phyloP scores from a whole-genome alignment of 108 stramenopile genomes.

The Nitzschia inconspicua region DNA sequence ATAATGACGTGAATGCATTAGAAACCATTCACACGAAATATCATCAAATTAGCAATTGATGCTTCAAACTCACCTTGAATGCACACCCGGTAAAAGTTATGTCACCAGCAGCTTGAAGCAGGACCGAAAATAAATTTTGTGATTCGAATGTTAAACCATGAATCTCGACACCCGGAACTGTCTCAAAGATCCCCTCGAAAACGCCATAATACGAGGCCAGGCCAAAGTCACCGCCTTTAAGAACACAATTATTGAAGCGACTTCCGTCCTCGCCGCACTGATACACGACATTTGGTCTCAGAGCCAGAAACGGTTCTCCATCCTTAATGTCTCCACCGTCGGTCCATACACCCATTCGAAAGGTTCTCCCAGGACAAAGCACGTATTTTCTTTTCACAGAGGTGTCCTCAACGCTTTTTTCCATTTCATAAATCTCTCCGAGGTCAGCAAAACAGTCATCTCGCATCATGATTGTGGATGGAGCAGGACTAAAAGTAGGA shows the following conservation, averaged over 20 bases:
- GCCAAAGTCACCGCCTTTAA: slow-evolving; percentile 34
- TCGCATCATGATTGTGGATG: background rate
- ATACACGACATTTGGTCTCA: slow-evolving; percentile 29
- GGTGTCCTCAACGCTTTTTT: slow-evolving; percentile 10
- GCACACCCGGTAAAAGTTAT: slow-evolving; percentile 29
- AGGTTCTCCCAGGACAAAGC: slow-evolving; percentile 26
- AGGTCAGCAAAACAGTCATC: slow-evolving; percentile 20
- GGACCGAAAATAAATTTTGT: slow-evolving; percentile 11
- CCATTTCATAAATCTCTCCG: slow-evolving; percentile 13
- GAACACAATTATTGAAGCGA: slow-evolving; percentile 24
- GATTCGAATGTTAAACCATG: slow-evolving; percentile 30
- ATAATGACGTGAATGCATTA: background rate
- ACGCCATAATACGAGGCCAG: slow-evolving; percentile 18
- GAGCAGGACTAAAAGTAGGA: slow-evolving; percentile 7
- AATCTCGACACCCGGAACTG: slow-evolving; percentile 26
- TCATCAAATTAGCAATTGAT: background rate
- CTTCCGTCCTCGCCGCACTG: slow-evolving; percentile 42
- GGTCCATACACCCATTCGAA: slow-evolving; percentile 15
- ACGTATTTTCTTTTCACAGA: slow-evolving; percentile 11
- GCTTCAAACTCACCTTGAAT: slow-evolving; percentile 20
- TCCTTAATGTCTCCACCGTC: slow-evolving; percentile 11
- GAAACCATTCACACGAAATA: background rate
- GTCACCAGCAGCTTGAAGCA: slow-evolving; percentile 27
- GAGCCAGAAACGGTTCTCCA: slow-evolving; percentile 27
- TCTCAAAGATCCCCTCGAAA: slow-evolving; percentile 16